These are phyloP conservation scores for Botrytis byssoidea DNA, from an alignment of 2,329 filamentous ascomycete genomes.

Conservation along the genomic window DNA sequence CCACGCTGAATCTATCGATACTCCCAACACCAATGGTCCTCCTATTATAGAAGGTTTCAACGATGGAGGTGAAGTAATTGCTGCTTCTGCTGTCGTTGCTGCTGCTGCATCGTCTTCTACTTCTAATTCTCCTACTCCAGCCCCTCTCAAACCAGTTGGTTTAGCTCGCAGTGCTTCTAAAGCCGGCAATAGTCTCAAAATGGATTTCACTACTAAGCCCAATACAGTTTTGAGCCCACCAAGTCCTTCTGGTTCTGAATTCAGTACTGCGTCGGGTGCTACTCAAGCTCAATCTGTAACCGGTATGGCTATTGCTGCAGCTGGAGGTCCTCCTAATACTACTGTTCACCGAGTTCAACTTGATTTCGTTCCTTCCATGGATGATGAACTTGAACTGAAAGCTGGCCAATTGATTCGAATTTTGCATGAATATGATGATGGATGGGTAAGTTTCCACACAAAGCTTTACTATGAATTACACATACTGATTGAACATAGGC, in stretches of 20 bases:
- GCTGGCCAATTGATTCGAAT: conserved; percentile 83
- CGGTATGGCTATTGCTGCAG: conserved; percentile 60
- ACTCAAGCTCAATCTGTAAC: conserved; percentile 47
- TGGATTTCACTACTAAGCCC: conserved; percentile 51
- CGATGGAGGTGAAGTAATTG: conserved; percentile 43
- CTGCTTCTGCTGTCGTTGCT: conserved; percentile 26
- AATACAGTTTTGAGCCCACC: conserved; percentile 45
- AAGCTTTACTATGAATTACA: neutral
- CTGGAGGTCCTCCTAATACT: conserved; percentile 57
- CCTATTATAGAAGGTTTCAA: conserved; percentile 42
- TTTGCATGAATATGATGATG: conserved; percentile 95
- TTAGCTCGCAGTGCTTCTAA: conserved; percentile 56
- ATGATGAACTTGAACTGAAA: conserved; percentile 81
- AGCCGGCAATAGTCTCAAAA: conserved; percentile 50
- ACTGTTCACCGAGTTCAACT: conserved; percentile 89
- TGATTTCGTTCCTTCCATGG: conserved; percentile 89
- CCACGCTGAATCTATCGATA: conserved; percentile 52
- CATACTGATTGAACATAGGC: conserved; percentile 55
- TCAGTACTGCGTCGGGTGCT: conserved; percentile 54
- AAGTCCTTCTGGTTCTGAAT: conserved; percentile 64
- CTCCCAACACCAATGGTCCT: conserved; percentile 45
- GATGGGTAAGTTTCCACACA: conserved; percentile 68
- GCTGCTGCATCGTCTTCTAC: conserved; percentile 30
- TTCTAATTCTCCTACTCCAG: conserved; percentile 15
- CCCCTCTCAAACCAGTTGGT: conserved; percentile 6